phyloP scores from a whole-genome alignment of 495 filamentous ascomycete species.

The Neurospora sp. region DNA sequence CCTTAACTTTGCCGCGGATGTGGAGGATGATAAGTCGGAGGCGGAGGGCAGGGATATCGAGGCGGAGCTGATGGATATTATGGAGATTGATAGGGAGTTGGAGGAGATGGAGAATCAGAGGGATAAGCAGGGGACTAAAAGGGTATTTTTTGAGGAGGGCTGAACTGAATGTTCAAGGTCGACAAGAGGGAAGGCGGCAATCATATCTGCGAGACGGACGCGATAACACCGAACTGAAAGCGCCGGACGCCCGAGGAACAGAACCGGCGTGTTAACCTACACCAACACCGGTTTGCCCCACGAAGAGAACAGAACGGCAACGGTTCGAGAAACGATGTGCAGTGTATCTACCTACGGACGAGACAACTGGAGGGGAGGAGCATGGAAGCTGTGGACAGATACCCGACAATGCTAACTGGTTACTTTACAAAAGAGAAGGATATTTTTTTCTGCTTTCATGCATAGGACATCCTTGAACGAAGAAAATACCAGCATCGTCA shows the following conservation, averaged over 20 bases:
- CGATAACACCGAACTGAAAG: neutral
- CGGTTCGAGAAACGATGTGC: neutral
- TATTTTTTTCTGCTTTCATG: neutral
- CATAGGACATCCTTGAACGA: neutral
- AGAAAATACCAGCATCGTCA: neutral
- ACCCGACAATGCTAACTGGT: neutral
- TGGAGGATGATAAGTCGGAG: conserved; percentile 31
- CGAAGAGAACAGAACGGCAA: neutral
- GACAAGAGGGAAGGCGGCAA: too few relatives aligned
- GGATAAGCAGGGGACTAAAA: conserved; percentile 21
- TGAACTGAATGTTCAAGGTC: too few relatives aligned
- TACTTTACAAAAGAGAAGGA: neutral
- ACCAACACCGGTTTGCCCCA: neutral
- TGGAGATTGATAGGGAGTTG: conserved; percentile 45
- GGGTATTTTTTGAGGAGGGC: conserved; percentile 37
- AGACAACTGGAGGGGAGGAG: neutral
- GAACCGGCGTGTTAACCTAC: neutral
- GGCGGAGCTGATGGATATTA: conserved; percentile 43
- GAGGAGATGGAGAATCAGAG: conserved; percentile 35
- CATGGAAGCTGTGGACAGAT: neutral
- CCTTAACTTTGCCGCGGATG: conserved; percentile 30
- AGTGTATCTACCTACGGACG: neutral
- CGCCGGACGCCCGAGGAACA: neutral
- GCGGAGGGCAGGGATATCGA: conserved; percentile 40
- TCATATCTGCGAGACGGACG: neutral